Evolutionary conservation across 768 basidiomycete species (phyloP), one percentile per base, ranked within the genome.

Genomic region (Nidula microcarpa): DNA sequence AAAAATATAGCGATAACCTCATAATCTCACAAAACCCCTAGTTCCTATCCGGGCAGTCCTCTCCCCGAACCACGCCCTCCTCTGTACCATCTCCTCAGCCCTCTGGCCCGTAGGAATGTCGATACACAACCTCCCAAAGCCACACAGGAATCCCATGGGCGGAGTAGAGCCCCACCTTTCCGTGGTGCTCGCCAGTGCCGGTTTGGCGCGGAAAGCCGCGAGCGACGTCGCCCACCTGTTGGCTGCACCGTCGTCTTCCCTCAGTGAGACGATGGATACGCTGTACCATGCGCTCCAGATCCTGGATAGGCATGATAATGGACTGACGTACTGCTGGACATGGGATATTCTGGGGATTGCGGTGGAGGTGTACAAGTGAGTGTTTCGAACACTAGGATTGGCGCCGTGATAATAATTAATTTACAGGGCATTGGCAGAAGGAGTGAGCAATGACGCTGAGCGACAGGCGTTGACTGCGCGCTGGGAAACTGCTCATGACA

Each of bases 401-500:
- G 13, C 17, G 9, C 16, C 51, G 5, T 47, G 6, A 43, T 33
- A 14, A 34, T 4, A 64, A 56, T 48, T 49, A 46, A 4, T 52
- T 52, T 23, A 50, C 54, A 68, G 67, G 13, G 48, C 57, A 45
- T 61, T 53, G 49, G 62, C 61, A 13, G 47, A 50, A 44, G 53
- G 49, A 16, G 39, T 61, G n/a, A 66, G 62, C 41, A 62, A 64
- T 13, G 65, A 67, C 51, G 47, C 53, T 17, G 79, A 81, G 14
- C 72, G 71, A 47, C 72, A 76, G 8, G 53, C 65, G 4, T 59
- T 82, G 23, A 68, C 70, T 18, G 68, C 65, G 2, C 76, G 82
- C n/a, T 86, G 82, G 79, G 73, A 74, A 57, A 76, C 78, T n/a
- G 80, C 80, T 3, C 84, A 83, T 51, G 86, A 90, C 52, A 77